Percentiles rank a stretch among this genome's conserved stretches.
Conservation (phyloP, 176 grass and related monocot genomes). For the Rhipidocladum racemiflorum region DNA sequence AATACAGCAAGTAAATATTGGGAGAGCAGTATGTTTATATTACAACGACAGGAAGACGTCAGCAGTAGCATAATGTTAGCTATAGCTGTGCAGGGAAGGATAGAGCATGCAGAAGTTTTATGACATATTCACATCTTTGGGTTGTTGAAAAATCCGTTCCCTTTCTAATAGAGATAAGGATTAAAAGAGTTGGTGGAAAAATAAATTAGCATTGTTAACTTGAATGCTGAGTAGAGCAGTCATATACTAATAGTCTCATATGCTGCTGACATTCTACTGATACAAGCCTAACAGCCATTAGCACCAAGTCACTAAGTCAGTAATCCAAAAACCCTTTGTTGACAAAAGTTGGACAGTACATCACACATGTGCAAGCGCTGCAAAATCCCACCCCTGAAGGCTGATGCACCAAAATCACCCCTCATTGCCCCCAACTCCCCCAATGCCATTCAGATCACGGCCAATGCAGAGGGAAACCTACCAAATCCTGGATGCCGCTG, state of each 20-base stretch:
- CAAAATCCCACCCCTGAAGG: conserved; percentile 17
- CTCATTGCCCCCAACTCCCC: background rate
- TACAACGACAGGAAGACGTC: background rate
- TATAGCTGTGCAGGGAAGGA: background rate
- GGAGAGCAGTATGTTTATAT: background rate
- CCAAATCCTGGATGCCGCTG: conserved; percentile 59
- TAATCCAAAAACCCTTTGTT: background rate
- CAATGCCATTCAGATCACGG: conserved; percentile 17
- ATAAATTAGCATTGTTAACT: conserved; percentile 4
- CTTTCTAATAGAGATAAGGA: background rate
- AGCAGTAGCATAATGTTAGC: background rate
- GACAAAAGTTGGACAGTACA: background rate
- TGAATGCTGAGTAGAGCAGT: background rate
- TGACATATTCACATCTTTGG: background rate
- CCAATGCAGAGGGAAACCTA: conserved; percentile 22
- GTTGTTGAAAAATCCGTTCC: background rate
- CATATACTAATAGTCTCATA: background rate
- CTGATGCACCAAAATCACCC: background rate
- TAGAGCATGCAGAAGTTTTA: background rate
- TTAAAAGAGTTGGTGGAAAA: background rate
- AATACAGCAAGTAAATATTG: background rate
- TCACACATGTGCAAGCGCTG: background rate
- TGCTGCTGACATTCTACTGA: background rate
- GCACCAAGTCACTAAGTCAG: background rate
- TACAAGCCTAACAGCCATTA: conserved; percentile 2